A percentile compares a stretch with the other conserved stretches of the same genome.
Conservation (phyloP, 1,284 basidiomycete species). For the Caloboletus inedulis region DNA sequence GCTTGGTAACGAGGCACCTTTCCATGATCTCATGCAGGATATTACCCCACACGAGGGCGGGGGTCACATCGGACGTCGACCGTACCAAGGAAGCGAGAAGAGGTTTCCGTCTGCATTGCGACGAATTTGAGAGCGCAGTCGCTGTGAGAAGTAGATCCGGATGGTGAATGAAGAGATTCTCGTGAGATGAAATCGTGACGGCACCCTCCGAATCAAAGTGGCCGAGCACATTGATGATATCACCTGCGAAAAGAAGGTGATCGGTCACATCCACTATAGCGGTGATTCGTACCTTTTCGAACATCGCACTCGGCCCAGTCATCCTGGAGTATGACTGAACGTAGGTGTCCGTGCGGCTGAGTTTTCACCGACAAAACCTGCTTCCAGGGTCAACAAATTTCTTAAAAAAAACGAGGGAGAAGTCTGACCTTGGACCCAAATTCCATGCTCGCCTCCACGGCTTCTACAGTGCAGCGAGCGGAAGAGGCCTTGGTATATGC, state of each 20-base stretch:
- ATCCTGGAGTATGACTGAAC: conserved; percentile 56
- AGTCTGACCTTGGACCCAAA: conserved; percentile 16
- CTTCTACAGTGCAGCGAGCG: conserved; percentile 52
- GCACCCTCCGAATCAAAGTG: conserved; percentile 43
- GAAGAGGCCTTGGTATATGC: conserved; percentile 35
- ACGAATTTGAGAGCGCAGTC: conserved; percentile 79
- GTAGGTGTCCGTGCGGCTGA: conserved; percentile 38
- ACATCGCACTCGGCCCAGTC: conserved; percentile 66
- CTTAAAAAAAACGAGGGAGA: not conserved
- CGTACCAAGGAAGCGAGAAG: conserved; percentile 63
- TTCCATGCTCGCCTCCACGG: conserved; percentile 34
- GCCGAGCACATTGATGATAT: conserved; percentile 79
- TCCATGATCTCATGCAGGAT: conserved; percentile 90
- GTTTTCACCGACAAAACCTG: conserved; percentile 46
- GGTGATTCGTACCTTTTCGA: conserved; percentile 41
- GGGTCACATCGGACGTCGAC: conserved; percentile 56
- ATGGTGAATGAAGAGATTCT: conserved; percentile 76
- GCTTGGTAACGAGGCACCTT: conserved; percentile 55
- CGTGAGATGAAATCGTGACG: conserved; percentile 54
- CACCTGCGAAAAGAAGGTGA: conserved; percentile 44
- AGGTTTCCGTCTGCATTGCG: conserved; percentile 80
- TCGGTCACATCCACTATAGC: not conserved
- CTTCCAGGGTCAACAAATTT: conserved; percentile 3
- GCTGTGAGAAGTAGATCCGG: conserved; percentile 89
- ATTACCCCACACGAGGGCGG: conserved; percentile 82